Evolutionary conservation across 2,329 filamentous ascomycete genomes (phyloP).

Genomic region (Nigrospora oryzae): DNA sequence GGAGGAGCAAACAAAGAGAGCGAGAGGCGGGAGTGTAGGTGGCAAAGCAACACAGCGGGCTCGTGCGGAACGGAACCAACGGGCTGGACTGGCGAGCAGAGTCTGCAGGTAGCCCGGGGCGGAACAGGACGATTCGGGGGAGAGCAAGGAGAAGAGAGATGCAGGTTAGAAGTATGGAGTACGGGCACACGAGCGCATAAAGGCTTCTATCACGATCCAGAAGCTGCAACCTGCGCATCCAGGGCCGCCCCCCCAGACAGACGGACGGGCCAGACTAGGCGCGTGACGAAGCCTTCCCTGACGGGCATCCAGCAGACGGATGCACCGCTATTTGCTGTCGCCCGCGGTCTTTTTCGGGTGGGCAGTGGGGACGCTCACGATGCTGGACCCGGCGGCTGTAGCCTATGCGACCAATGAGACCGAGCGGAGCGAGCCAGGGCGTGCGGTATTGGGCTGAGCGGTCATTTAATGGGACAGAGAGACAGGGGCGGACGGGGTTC

Average conservation of each 20-base stretch:
- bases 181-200: background rate
- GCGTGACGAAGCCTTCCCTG: constrained; percentile 10
- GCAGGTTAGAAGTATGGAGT: background rate
- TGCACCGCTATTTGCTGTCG: constrained; percentile 9
- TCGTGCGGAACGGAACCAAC: too few relatives aligned
- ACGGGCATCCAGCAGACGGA: background rate
- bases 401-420: background rate
- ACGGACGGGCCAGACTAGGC: constrained; percentile 2
- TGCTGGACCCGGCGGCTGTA: constrained; percentile 1
- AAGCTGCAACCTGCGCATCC: constrained; percentile 4
- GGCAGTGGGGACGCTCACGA: constrained; percentile 6
- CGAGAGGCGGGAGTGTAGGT: too few relatives aligned
- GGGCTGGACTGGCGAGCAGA: too few relatives aligned
- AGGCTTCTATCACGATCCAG: constrained; percentile 5
- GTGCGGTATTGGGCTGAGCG: background rate
- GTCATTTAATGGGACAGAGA: background rate
- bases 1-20: too few relatives aligned
- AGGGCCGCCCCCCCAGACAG: background rate
- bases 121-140: background rate
- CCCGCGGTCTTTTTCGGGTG: constrained; percentile 4
- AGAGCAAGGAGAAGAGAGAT: constrained; percentile 2
- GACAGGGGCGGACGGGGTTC: background rate
- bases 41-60: too few relatives aligned
- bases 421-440: background rate
- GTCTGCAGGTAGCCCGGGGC: too few relatives aligned